phyloP scores from a whole-genome alignment of 371 early-diverging fungal species.

The Fennellomyces sp. region DNA sequence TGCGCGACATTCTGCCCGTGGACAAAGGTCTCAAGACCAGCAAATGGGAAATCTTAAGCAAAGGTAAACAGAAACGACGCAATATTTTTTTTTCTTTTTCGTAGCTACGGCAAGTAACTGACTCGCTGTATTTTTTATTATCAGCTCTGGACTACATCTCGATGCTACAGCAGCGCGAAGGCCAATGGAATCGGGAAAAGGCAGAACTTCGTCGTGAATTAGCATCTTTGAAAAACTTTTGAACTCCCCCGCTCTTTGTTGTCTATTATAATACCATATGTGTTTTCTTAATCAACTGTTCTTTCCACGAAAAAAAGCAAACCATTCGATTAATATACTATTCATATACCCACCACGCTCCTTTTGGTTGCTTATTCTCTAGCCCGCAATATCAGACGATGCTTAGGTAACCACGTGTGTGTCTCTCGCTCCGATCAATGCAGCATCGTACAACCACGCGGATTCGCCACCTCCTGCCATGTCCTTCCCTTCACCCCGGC shows the following conservation, averaged over 20 bases:
- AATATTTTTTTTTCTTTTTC: background rate
- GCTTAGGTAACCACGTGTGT: background rate
- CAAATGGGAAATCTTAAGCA: slow-evolving; percentile 78
- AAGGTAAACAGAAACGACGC: background rate
- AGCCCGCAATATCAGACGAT: too few species aligned
- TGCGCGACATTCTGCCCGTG: slow-evolving; percentile 69
- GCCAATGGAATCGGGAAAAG: slow-evolving; percentile 24
- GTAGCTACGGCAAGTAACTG: background rate
- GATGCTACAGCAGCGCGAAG: slow-evolving; percentile 5
- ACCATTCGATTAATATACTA: background rate
- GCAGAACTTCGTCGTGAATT: slow-evolving; percentile 35
- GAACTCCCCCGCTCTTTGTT: background rate
- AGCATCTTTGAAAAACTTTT: slow-evolving; percentile 17
- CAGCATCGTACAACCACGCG: slow-evolving; percentile 5
- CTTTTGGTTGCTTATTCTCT: background rate
- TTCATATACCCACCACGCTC: background rate
- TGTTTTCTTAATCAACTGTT: background rate
- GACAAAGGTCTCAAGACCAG: slow-evolving; percentile 71
- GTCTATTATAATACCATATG: background rate
- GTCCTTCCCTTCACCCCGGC: too few species aligned
- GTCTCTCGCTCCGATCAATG: background rate
- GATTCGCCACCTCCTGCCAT: too few species aligned
- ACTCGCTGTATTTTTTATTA: background rate
- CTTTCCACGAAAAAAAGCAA: too few species aligned
- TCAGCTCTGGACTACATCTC: slow-evolving; percentile 9